phyloP scores from a whole-genome alignment of 2,329 filamentous ascomycete genomes.

The Botrytis byssoidea region DNA sequence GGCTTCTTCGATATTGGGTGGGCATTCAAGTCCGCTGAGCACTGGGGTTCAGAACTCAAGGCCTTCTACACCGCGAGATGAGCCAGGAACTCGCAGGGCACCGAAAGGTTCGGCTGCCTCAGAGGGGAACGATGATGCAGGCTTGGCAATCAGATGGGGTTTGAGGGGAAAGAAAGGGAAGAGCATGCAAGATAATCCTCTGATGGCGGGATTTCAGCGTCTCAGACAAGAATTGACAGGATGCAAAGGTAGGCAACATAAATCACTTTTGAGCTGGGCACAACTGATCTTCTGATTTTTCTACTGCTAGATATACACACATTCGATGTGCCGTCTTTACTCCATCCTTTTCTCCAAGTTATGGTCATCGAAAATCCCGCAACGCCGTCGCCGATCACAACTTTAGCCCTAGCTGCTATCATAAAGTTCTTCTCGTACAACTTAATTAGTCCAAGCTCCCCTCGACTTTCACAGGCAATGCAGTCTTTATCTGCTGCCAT shows the following conservation, averaged over 20 bases:
- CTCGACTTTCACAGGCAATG: conserved; percentile 88
- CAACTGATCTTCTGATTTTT: conserved; percentile 33
- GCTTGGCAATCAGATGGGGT: conserved; percentile 83
- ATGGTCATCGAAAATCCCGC: conserved; percentile 96
- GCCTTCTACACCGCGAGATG: conserved; percentile 42
- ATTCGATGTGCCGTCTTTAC: conserved; percentile 85
- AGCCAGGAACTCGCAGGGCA: conserved; percentile 28
- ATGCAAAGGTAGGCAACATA: conserved; percentile 63
- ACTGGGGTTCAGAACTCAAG: conserved; percentile 46
- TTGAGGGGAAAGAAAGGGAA: conserved; percentile 92
- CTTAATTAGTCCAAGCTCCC: conserved; percentile 79
- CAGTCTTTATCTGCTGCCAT: conserved; percentile 92
- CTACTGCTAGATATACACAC: conserved; percentile 67
- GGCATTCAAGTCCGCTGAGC: conserved; percentile 51
- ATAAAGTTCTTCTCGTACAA: conserved; percentile 97
- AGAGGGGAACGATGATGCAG: conserved; percentile 53
- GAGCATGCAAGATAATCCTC: conserved; percentile 94
- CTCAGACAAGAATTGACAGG: conserved; percentile 83
- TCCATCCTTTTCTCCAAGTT: conserved; percentile 94
- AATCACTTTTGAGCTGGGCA: neutral
- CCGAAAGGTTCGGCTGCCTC: conserved; percentile 32
- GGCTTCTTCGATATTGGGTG: conserved; percentile 91
- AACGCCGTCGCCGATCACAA: conserved; percentile 93
- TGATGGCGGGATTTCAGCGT: conserved; percentile 92
- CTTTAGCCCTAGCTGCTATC: conserved; percentile 86